Conservation (phyloP, 2,329 filamentous ascomycete genomes). For the Aspergillus costaricaensis region DNA sequence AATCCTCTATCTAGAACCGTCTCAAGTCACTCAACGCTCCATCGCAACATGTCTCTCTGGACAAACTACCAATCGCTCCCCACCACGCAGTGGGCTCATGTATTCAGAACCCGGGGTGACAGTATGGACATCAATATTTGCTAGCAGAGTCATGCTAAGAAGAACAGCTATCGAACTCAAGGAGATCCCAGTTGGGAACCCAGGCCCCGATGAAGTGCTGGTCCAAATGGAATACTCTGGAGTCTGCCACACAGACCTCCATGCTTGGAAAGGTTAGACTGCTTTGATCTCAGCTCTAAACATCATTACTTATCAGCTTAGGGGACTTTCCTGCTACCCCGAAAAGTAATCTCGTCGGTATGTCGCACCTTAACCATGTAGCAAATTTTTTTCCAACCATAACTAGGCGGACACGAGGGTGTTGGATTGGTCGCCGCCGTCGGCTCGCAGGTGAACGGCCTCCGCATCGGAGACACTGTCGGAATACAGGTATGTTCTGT, state of each 20-base stretch:
- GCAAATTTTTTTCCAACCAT: too few species aligned
- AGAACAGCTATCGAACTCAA: not conserved
- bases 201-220: conserved; percentile 15
- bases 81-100: not conserved
- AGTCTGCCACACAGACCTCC: conserved; percentile 17
- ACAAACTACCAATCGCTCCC: not conserved
- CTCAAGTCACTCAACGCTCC: too few species aligned
- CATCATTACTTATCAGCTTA: not conserved
- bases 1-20: too few species aligned
- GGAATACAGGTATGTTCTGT: conserved; percentile 15
- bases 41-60: not conserved
- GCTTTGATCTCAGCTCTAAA: accelerated
- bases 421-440: conserved; percentile 12
- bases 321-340: conserved; percentile 6
- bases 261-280: not conserved
- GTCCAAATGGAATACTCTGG: conserved; percentile 15
- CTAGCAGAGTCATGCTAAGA: not conserved
- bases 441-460: conserved; percentile 11
- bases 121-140: not conserved
- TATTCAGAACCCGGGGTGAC: not conserved
- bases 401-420: conserved; percentile 16
- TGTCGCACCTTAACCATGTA: too few species aligned
- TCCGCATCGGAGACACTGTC: conserved; percentile 13
- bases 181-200: conserved; percentile 13
- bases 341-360: conserved; percentile 37